Evolutionary conservation across 148 eudicot species (phyloP).

Genomic region (Cornus florida): DNA sequence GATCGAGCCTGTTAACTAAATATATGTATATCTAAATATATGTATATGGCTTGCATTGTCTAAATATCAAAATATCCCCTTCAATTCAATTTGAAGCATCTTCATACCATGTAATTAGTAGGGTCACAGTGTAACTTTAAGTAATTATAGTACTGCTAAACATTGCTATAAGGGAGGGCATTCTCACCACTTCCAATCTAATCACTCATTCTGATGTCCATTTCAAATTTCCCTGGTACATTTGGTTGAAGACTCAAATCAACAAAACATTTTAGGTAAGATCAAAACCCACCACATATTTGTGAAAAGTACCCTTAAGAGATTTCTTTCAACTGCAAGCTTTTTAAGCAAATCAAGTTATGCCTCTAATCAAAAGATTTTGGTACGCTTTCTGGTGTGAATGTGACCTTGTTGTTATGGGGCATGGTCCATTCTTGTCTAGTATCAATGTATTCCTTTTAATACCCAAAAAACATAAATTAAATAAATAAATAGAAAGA

Average conservation of each 20-base stretch:
- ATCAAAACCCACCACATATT: not conserved
- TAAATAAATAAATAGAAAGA: no score
- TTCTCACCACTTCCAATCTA: no score
- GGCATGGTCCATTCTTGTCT: not conserved
- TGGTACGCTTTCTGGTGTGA: not conserved
- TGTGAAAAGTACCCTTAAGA: not conserved
- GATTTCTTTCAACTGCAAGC: not conserved
- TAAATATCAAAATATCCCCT: not conserved
- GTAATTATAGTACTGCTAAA: no score
- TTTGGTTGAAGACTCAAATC: not conserved
- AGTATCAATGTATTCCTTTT: conserved; percentile 3
- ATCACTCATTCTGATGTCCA: no score
- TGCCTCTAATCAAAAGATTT: not conserved
- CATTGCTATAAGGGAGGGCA: no score
- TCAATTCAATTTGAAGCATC: not conserved
- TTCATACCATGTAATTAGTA: not conserved
- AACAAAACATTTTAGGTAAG: no score
- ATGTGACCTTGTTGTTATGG: not conserved
- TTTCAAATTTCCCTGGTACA: no score
- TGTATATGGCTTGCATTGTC: no score
- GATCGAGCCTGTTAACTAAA: no score
- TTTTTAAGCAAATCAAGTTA: not conserved
- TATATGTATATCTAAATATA: no score
- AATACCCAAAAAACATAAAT: not conserved
- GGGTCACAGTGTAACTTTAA: not conserved